A percentile compares a stretch with the other conserved stretches of the same genome.
Evolutionary conservation across 192 early-diverging fungal species (phyloP).

Genomic region (Gigaspora rosea): DNA sequence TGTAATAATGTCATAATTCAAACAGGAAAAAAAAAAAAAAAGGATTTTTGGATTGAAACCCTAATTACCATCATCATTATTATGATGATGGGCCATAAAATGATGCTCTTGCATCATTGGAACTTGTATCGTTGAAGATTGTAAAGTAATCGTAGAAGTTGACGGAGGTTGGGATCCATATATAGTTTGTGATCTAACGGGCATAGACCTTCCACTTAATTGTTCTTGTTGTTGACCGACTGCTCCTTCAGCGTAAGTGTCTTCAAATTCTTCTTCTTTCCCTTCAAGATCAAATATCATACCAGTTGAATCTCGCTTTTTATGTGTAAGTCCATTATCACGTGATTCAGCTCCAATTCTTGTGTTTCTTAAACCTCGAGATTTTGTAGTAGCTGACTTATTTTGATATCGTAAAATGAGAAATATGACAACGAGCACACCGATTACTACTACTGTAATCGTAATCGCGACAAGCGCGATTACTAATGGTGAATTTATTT

Average conservation of each 20-base stretch:
- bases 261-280: not conserved
- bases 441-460: not conserved
- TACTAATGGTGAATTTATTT: not conserved
- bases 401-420: not conserved
- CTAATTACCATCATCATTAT: not conserved
- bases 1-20: too few species aligned
- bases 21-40: too few species aligned
- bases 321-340: not conserved
- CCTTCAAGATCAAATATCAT: not conserved
- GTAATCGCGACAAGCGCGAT: not conserved
- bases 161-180: not conserved
- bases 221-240: not conserved
- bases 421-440: not conserved
- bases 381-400: not conserved
- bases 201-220: not conserved
- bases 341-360: not conserved
- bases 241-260: not conserved
- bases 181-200: not conserved
- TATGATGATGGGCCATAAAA: conserved; percentile 6
- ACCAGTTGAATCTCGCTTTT: not conserved
- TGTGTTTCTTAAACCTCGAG: not conserved
- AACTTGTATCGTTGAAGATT: not conserved
- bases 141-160: not conserved
- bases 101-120: not conserved
- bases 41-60: too few species aligned